Evolutionary conservation across 495 filamentous ascomycete species (phyloP).

Genomic region (Penicillium cataractarum): DNA sequence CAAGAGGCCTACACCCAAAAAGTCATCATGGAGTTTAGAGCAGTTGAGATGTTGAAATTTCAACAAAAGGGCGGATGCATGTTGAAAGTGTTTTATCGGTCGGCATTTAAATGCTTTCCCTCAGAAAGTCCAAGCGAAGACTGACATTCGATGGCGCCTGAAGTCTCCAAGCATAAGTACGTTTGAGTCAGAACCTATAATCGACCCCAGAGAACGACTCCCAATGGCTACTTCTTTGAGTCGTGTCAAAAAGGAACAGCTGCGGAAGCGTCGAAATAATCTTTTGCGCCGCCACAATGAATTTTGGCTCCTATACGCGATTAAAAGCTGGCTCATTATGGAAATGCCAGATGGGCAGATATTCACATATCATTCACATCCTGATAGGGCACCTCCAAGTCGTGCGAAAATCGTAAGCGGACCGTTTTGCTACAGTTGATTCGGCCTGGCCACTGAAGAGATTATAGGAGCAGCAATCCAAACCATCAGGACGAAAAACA

Average conservation of each 20-base stretch:
- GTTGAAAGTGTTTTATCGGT: slow-evolving; percentile 1
- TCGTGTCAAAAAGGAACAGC: slow-evolving; percentile 9
- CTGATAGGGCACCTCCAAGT: slow-evolving; percentile 2
- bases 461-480: slow-evolving; percentile 6
- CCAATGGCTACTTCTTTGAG: slow-evolving; percentile 2
- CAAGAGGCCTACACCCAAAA: neutral
- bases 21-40: neutral
- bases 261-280: slow-evolving; percentile 10
- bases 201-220: neutral
- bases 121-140: neutral
- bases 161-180: neutral
- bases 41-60: neutral
- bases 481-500: neutral
- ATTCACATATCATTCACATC: slow-evolving; percentile 7
- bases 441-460: neutral
- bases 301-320: slow-evolving; percentile 8
- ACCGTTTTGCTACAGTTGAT: neutral
- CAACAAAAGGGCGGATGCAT: neutral
- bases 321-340: slow-evolving; percentile 4
- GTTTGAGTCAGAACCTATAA: neutral
- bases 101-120: neutral
- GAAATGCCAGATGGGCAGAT: slow-evolving; percentile 8
- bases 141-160: neutral
- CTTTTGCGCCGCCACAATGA: slow-evolving; percentile 8
- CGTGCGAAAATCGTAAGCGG: slow-evolving; percentile 1